Evolutionary conservation across 768 basidiomycete species (phyloP), one percentile per base, ranked within the genome.

Genomic region (Inosperma sp.): DNA sequence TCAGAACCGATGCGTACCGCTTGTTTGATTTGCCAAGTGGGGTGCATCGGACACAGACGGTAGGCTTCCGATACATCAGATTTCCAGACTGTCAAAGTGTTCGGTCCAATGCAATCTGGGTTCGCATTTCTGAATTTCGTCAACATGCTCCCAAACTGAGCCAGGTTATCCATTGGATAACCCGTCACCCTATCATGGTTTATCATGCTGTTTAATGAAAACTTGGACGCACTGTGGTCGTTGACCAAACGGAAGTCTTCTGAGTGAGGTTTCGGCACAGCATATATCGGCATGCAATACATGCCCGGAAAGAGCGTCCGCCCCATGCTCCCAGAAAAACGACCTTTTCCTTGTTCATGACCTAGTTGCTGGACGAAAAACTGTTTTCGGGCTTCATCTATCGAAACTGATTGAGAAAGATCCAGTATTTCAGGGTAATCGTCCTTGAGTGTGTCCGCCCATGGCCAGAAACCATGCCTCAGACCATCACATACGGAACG

Each of bases 381-480:
- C 0, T 35, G 25, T 0, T 49, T 41, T 23, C 70, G 52, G 0
- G 23, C 19, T 1, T 47, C 40, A n/a, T 54, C 37, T 2, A 16
- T 34, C 2, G 62, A 54, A 0, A 55, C 48, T 1, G 31, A 49
- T 3, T 25, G 4, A 0, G 62, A 59, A 4, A 48, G 48, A 21
- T 72, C 65, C 4, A 55, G 45, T 0, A 47, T 63, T 0, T 29
- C 19, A 4, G 67, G 69, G 17, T 62, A 65, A 0, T 25, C 56
- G 0, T 25, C 44, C 2, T 36, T 17, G 12, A 40, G 26, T 0
- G 67, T 68, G 5, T 69, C 53, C 0, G 69, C 71, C 49, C 55
- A 72, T 0, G 76, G 77, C 76, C 74, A 78, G 45, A 77, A 77
- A 0, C 75, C 77, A 1, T 68, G 54, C 0, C 60, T 40, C 0